A percentile compares a stretch with the other conserved stretches of the same genome.
phyloP scores from a whole-genome alignment of 345 rosid genomes.

The Pistacia integerrima region DNA sequence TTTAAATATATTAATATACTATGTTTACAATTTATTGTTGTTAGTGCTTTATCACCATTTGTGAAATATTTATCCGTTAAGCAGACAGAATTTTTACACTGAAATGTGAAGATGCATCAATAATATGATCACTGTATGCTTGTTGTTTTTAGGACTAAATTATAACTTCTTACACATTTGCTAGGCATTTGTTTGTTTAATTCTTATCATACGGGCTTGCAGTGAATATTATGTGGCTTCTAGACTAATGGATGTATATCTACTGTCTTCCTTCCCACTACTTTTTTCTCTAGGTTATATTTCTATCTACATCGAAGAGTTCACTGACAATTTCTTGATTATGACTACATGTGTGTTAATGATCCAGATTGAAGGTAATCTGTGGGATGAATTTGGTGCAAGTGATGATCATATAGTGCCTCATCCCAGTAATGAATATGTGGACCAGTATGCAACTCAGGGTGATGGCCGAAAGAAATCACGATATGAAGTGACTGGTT shows the following conservation, averaged over 20 bases:
- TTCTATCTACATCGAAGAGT: neutral
- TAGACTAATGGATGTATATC: neutral
- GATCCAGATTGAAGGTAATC: slow-evolving; percentile 61
- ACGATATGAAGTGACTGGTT: slow-evolving; percentile 40
- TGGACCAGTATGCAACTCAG: slow-evolving; percentile 38
- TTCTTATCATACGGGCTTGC: neutral
- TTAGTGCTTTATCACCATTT: neutral
- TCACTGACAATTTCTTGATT: neutral
- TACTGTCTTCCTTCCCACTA: neutral
- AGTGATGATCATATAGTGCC: slow-evolving; percentile 83
- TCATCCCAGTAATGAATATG: slow-evolving; percentile 38
- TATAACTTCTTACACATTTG: neutral
- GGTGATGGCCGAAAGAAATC: slow-evolving; percentile 47
- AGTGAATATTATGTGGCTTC: neutral
- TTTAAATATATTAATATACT: neutral
- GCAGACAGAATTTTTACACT: neutral
- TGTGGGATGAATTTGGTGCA: slow-evolving; percentile 51
- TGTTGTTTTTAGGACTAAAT: neutral
- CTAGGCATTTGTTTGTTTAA: neutral
- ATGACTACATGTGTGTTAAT: slow-evolving; percentile 14
- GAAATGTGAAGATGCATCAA: neutral
- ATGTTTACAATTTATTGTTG: neutral
- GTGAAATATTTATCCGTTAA: neutral
- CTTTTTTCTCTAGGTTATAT: neutral
- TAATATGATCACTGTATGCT: neutral